These are phyloP conservation scores for Cystobasidium pallidum DNA, from an alignment of 1,284 basidiomycete species.

Conservation along the genomic window DNA sequence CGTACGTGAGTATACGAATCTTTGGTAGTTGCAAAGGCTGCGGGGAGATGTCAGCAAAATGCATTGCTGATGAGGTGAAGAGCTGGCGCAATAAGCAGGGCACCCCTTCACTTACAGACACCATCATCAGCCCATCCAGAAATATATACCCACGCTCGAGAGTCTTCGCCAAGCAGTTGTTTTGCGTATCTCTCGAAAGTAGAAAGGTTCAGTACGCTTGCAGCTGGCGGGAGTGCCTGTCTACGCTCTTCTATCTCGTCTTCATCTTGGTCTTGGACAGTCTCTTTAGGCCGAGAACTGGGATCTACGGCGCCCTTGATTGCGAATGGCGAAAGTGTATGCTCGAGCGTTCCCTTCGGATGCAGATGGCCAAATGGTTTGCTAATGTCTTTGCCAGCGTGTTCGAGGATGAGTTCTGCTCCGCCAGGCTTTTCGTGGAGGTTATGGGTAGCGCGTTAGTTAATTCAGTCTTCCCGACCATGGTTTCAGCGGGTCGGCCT, in stretches of 20 bases:
- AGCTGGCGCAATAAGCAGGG: neutral
- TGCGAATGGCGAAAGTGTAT: constrained; percentile 72
- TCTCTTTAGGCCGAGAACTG: constrained; percentile 35
- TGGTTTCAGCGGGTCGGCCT: constrained; percentile 8
- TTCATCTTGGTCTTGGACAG: constrained; percentile 17
- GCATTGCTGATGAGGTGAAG: neutral
- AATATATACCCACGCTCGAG: constrained; percentile 46
- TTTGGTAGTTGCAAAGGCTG: constrained; percentile 33
- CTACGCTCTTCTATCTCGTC: constrained; percentile 47
- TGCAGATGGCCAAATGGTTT: constrained; percentile 28
- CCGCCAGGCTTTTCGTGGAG: constrained; percentile 53
- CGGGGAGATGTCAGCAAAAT: neutral
- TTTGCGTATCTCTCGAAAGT: constrained; percentile 49
- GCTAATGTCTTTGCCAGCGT: constrained; percentile 72
- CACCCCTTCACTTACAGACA: constrained; percentile 26
- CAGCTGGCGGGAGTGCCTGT: constrained; percentile 25
- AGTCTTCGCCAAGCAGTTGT: constrained; percentile 41
- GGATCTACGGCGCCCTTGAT: constrained; percentile 60
- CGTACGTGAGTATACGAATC: constrained; percentile 76
- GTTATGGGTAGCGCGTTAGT: neutral
- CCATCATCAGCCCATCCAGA: constrained; percentile 50
- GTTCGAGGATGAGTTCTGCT: constrained; percentile 60
- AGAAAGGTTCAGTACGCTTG: constrained; percentile 41
- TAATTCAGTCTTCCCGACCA: neutral
- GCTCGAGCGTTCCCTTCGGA: constrained; percentile 30